phyloP scores from a whole-genome alignment of 2,329 filamentous ascomycete genomes.

The Fusarium clavum region DNA sequence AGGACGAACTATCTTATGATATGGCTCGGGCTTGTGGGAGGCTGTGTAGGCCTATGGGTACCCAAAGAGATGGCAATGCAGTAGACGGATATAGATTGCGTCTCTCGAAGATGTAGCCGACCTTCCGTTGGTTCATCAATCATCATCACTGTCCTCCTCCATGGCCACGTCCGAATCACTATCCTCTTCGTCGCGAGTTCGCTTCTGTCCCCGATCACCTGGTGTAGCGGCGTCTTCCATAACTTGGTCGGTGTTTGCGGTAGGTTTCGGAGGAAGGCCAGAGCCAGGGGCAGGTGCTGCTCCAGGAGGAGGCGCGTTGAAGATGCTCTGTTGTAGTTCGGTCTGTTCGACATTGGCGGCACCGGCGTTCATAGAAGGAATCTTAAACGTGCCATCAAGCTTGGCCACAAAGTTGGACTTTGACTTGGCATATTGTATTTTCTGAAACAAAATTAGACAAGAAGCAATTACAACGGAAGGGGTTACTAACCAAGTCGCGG shows the following conservation, averaged over 20 bases:
- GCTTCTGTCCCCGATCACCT: slow-evolving; percentile 74
- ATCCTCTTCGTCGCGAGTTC: slow-evolving; percentile 73
- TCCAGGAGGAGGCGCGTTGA: slow-evolving; percentile 73
- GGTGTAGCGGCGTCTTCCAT: slow-evolving; percentile 65
- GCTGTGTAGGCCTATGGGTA: slow-evolving; percentile 81
- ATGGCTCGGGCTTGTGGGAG: slow-evolving; percentile 90
- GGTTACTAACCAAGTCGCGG: slow-evolving; percentile 77
- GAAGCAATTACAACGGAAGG: not conserved
- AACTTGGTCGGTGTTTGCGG: slow-evolving; percentile 58
- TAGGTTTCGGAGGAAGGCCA: slow-evolving; percentile 62
- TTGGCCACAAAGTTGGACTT: slow-evolving; percentile 91
- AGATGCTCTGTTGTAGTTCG: slow-evolving; percentile 82
- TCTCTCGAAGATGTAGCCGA: slow-evolving; percentile 34
- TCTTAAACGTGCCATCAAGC: slow-evolving; percentile 88
- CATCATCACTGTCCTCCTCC: slow-evolving; percentile 80
- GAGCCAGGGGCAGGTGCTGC: slow-evolving; percentile 55
- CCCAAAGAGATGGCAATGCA: slow-evolving; percentile 73
- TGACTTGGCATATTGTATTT: slow-evolving; percentile 89
- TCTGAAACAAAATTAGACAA: slow-evolving; percentile 62
- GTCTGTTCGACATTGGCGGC: slow-evolving; percentile 72
- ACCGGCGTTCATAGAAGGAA: slow-evolving; percentile 65
- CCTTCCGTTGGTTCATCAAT: slow-evolving; percentile 56
- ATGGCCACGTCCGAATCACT: slow-evolving; percentile 76
- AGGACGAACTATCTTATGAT: slow-evolving; percentile 80
- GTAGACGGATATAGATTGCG: slow-evolving; percentile 38